These are phyloP conservation scores for Isatis tinctoria DNA, from an alignment of 345 rosid genomes.

Conservation along the genomic window DNA sequence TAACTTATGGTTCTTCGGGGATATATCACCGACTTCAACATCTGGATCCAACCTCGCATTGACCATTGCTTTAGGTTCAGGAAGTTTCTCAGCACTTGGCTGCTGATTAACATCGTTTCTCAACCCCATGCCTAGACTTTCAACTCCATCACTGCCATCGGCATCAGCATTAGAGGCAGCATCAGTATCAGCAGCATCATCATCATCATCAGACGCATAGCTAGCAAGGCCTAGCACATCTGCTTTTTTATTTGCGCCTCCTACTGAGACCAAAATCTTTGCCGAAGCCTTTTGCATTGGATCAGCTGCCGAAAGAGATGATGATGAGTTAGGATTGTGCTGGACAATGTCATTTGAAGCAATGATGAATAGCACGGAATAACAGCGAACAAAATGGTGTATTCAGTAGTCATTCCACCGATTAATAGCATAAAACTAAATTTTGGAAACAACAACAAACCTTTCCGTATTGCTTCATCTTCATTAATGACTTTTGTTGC, in stretches of 20 bases:
- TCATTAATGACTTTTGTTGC: conserved; percentile 84
- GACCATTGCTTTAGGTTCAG: conserved; percentile 35
- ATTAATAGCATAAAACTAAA: neutral
- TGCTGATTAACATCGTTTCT: conserved; percentile 33
- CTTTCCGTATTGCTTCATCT: conserved; percentile 56
- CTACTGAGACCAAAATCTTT: conserved; percentile 44
- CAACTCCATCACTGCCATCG: conserved; percentile 38
- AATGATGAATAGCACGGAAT: conserved; percentile 16
- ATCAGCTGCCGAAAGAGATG: conserved; percentile 32
- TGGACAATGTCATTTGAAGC: conserved; percentile 41
- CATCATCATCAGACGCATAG: conserved; percentile 94
- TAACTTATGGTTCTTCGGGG: conserved; percentile 25
- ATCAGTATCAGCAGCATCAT: conserved; percentile 43
- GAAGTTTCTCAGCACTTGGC: conserved; percentile 34
- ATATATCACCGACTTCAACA: conserved; percentile 23
- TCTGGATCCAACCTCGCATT: conserved; percentile 36
- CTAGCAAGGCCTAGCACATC: conserved; percentile 88
- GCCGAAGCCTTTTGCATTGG: conserved; percentile 50
- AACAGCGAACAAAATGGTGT: neutral
- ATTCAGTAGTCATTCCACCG: conserved; percentile 11
- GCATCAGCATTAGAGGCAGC: conserved; percentile 54
- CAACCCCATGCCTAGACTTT: conserved; percentile 35
- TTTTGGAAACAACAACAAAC: conserved; percentile 34
- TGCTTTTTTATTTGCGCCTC: conserved; percentile 47
- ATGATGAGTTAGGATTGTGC: conserved; percentile 37